Evolutionary conservation across 1,284 basidiomycete genomes (phyloP), one percentile per base, ranked within the genome.

Genomic region (Ceratorhiza oryzae-sativae): DNA sequence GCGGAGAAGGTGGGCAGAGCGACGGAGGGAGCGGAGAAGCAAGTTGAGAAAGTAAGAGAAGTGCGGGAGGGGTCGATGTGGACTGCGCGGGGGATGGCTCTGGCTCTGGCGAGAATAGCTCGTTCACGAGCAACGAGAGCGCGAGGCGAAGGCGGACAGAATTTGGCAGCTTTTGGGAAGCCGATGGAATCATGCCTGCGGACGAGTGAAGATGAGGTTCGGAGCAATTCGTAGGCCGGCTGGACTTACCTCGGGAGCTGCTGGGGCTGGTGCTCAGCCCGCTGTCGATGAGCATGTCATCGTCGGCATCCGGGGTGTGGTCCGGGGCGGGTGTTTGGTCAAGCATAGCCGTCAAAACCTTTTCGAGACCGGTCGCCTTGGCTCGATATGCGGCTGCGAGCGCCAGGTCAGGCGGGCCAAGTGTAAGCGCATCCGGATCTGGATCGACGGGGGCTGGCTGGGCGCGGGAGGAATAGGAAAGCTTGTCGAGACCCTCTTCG

Each of bases 311-410:
- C 48, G 84, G 84, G n/a, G 84, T 80, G 9, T 63, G 87, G 84
- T 25, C 86, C 77, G 0, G 86, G 0, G 90, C 90, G 0, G 89
- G 88, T 76, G 62, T 41, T 25, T 92, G 90, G 71, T 88, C 87
- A 8, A 93, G 85, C 90, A 93, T 92, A 27, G 88, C 85, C 0
- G 86, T 87, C 59, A 92, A 86, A 55, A 92, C 90, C 77, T 91
- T 92, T 79, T 93, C 91, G 15, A 93, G 83, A 13, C 88, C 88
- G 76, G 92, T 90, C 3, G 91, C 89, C 27, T 90, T 86, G 46
- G 90, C 81, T 67, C 90, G 83, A 42, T 92, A 84, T 56, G 79
- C 83, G 30, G 86, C 81, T 2, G 91, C 90, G 34, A 90, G 83
- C 3, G 76, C 1, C 12, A 73, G 45, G 27, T 73, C 72, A 10